A percentile compares a stretch with the other conserved stretches of the same genome.
Conservation (phyloP, 331 rosid genomes). For the Quercus phellos region DNA sequence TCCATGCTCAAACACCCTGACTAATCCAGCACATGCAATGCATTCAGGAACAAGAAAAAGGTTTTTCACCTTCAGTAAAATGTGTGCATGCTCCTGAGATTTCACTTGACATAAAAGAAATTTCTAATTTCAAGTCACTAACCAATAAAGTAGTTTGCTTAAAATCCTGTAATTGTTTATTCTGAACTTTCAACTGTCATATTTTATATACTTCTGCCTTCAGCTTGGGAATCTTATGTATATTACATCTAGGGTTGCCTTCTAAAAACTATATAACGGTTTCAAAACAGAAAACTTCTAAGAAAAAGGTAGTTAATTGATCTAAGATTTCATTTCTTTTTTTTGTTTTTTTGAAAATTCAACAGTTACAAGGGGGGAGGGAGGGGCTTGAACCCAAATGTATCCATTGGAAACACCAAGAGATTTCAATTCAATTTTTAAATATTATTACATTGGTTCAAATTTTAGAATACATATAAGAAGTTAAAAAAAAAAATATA, state of each 20-base stretch:
- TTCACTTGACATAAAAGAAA: neutral
- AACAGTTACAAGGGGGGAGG: too few relatives aligned
- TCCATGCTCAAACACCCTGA: neutral
- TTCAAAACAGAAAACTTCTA: neutral
- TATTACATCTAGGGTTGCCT: neutral
- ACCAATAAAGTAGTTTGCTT: neutral
- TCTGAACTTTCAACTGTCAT: neutral
- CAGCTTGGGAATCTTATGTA: neutral
- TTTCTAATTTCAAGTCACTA: neutral
- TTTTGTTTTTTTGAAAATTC: too few relatives aligned
- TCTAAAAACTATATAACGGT: neutral
- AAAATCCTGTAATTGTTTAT: neutral
- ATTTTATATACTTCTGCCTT: neutral
- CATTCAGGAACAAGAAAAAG: neutral
- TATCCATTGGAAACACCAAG: too few relatives aligned
- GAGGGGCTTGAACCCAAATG: too few relatives aligned
- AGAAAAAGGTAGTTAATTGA: neutral
- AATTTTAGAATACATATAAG: neutral
- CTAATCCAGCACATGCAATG: neutral
- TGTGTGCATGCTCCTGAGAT: neutral
- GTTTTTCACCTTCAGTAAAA: neutral
- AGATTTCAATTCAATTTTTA: neutral
- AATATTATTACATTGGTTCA: neutral
- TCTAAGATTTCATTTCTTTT: neutral
- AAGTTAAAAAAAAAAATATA: neutral